Base-by-base conservation (phyloP, 495 filamentous ascomycete species). In the Penicillium dipodomyicola region DNA sequence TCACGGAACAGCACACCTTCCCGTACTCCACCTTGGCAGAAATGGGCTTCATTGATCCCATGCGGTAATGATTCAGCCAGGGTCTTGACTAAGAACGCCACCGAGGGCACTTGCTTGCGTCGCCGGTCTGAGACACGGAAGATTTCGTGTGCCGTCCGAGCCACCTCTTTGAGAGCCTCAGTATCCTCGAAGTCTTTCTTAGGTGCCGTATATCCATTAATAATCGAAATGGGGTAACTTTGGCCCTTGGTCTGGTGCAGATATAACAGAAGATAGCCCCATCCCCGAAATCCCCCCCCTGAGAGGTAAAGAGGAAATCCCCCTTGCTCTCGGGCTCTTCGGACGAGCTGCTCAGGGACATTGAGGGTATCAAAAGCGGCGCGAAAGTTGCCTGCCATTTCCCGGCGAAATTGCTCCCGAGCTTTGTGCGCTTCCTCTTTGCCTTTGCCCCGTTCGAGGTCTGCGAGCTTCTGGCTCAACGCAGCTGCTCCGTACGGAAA, bases 401-500 rank as follows among this genome's bases (percentile, higher is more conserved):
- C 84, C 10, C 68, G 62, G 49, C 79, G 76, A 12, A 89, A 77
- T 0, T 67, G 49, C 14, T 72, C 70, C 32, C 67, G 63, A 3
- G 72, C 67, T 40, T 64, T 60, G 14, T 52, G 35, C 1, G 69
- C 67, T 7, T 70, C 69, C 3, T 56, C 53, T 42, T 67, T 62
- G 33, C 66, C 68, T 19, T 70, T 67, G 0, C 60, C 64, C 17
- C 72, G 70, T 5, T 77, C 67, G n/a, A 80, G 69, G 17, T 69
- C 70, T 0, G 91, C 78, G 30, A 84, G 72, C 32, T 78, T 81
- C 19, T 83, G 69, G 1, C 67, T 88, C 56, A 97, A 74, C 3
- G 88, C 89, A 17, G 92, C 92, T 42, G 92, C 92, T 20, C 92
- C 92, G 64, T 92, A 96, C 4, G 92, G 92, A 60, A 97, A 77